phyloP scores from a whole-genome alignment of 441 rosid genomes.

The Rhodomyrtus psidioides region DNA sequence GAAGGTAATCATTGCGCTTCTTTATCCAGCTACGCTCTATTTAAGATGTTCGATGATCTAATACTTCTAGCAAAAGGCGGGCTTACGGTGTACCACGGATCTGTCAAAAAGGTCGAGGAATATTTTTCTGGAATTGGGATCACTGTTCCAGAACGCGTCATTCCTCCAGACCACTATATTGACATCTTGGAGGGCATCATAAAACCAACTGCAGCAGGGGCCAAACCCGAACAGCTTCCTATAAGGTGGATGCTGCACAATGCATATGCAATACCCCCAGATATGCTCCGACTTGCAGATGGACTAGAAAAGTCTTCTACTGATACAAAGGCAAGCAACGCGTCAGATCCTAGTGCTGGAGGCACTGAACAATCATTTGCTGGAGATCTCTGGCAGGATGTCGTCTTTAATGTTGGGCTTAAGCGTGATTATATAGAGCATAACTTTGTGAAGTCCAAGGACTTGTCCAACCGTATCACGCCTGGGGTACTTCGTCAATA shows the following conservation, averaged over 20 bases:
- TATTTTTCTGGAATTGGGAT: constrained; percentile 80
- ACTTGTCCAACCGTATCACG: constrained; percentile 57
- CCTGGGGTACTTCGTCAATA: constrained; percentile 64
- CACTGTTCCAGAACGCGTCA: constrained; percentile 75
- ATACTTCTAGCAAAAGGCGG: constrained; percentile 97
- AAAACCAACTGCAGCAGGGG: constrained; percentile 48
- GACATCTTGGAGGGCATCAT: constrained; percentile 90
- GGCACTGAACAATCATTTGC: constrained; percentile 55
- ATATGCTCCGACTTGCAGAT: constrained; percentile 65
- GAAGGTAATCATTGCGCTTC: constrained; percentile 2
- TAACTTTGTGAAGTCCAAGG: constrained; percentile 41
- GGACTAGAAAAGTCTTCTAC: constrained; percentile 34
- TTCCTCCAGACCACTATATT: constrained; percentile 95
- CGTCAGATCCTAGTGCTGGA: constrained; percentile 20
- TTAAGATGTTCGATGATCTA: constrained; percentile 92
- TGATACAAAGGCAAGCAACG: constrained; percentile 35
- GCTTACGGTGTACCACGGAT: constrained; percentile 76
- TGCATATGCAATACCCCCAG: constrained; percentile 78
- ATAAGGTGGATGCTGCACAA: constrained; percentile 98
- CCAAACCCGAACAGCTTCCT: constrained; percentile 67
- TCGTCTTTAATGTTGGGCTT: constrained; percentile 46
- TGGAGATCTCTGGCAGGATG: constrained; percentile 77
- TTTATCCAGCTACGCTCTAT: constrained; percentile 71
- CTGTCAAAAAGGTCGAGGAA: constrained; percentile 85
- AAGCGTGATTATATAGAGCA: constrained; percentile 52